These are phyloP conservation scores for Citrullus colocynthis DNA, from an alignment of 306 rosid genomes.

Conservation along the genomic window DNA sequence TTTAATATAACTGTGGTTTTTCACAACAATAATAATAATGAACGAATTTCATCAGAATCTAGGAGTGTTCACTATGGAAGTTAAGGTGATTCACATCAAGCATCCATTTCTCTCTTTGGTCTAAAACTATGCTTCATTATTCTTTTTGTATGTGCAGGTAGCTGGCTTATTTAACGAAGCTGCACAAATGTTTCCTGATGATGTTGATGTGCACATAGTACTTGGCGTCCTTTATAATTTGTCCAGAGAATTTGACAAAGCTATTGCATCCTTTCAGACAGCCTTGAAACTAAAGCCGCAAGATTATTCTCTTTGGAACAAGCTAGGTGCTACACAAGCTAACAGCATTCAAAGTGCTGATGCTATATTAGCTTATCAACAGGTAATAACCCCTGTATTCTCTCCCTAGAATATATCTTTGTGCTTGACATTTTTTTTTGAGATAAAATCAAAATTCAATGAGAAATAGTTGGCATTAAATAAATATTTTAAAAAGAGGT, in stretches of 20 bases:
- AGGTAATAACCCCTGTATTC: constrained; percentile 29
- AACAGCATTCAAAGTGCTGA: constrained; percentile 97
- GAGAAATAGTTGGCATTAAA: too few relatives aligned
- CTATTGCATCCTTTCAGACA: constrained; percentile 66
- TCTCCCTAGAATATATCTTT: not conserved
- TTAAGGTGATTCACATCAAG: not conserved
- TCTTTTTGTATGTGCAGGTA: constrained; percentile 35
- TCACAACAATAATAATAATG: not conserved
- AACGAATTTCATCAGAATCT: not conserved
- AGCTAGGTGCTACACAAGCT: constrained; percentile 99
- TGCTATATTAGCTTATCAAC: constrained; percentile 94
- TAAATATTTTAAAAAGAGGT: not conserved
- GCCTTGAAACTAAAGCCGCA: constrained; percentile 87
- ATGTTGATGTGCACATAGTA: constrained; percentile 91
- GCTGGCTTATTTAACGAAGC: constrained; percentile 80
- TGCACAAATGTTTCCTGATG: constrained; percentile 78
- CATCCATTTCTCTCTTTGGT: constrained; percentile 1
- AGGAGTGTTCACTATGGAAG: not conserved
- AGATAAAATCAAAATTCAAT: not conserved
- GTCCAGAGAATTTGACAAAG: constrained; percentile 88
- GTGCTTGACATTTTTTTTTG: not conserved
- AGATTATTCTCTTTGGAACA: constrained; percentile 98
- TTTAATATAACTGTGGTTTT: not conserved
- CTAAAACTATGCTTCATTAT: not conserved
- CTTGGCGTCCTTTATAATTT: constrained; percentile 90